Conservation (phyloP, 176 grass and related monocot species). For the Cymbopogon citratus region DNA sequence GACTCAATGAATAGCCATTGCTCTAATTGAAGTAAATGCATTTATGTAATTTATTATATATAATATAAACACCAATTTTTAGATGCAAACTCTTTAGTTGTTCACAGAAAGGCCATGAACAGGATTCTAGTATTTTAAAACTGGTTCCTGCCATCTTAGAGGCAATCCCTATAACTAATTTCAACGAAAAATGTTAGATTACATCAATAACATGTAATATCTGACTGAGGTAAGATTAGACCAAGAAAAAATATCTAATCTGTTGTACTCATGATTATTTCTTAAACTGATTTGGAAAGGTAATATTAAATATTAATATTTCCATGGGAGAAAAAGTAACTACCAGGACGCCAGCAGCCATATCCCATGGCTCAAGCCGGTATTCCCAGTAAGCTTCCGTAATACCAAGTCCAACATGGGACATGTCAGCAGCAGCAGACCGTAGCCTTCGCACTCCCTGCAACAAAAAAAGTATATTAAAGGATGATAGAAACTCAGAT, state of each 20-base stretch:
- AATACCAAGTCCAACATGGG: slow-evolving; percentile 35
- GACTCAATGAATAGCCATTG: not conserved
- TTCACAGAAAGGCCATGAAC: not conserved
- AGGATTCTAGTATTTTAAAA: not conserved
- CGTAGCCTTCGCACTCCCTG: slow-evolving; percentile 52
- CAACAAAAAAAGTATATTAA: too few relatives aligned
- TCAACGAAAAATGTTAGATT: not conserved
- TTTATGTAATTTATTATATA: not conserved
- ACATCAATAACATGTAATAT: slow-evolving; percentile 8
- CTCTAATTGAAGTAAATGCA: not conserved
- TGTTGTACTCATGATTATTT: not conserved
- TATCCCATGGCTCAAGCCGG: slow-evolving; percentile 92
- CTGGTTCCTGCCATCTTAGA: not conserved
- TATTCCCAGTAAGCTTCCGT: slow-evolving; percentile 93
- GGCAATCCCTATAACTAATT: not conserved
- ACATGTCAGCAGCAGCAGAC: not conserved
- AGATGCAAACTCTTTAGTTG: not conserved
- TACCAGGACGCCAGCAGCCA: slow-evolving; percentile 97
- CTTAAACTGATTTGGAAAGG: not conserved
- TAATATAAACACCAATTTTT: slow-evolving; percentile 9
- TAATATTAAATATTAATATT: not conserved
- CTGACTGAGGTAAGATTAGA: not conserved
- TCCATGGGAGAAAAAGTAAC: not conserved
- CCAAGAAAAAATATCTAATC: not conserved
- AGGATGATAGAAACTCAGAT: too few relatives aligned